Percentiles rank a stretch among this genome's conserved stretches.
These are phyloP conservation scores for Stagonosporopsis vannaccii DNA, from an alignment of 2,329 filamentous ascomycete species.

Conservation along the genomic window DNA sequence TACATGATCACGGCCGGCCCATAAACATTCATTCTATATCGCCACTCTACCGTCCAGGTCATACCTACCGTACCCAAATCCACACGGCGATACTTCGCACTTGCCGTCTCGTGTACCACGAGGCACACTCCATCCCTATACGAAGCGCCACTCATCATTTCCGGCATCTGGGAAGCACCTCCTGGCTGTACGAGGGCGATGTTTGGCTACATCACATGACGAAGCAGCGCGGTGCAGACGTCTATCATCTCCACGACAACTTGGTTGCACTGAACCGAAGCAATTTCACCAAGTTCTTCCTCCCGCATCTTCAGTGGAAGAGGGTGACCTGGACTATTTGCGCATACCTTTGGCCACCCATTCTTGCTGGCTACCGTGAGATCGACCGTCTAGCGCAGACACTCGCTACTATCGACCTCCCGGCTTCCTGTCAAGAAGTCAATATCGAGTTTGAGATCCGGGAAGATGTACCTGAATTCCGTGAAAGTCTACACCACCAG, in stretches of 20 bases:
- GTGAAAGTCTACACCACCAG: conserved; percentile 11
- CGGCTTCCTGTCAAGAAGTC: conserved; percentile 33
- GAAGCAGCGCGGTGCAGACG: conserved; percentile 26
- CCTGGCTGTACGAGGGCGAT: conserved; percentile 18
- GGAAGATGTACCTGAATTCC: conserved; percentile 18
- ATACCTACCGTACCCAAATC: conserved; percentile 38
- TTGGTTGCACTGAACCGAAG: conserved; percentile 2
- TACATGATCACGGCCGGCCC: conserved; percentile 10
- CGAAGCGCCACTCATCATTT: conserved; percentile 38
- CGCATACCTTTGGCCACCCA: conserved; percentile 17
- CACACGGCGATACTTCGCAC: conserved; percentile 47
- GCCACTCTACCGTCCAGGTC: conserved; percentile 30
- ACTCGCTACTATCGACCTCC: conserved; percentile 19
- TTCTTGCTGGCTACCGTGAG: conserved; percentile 13
- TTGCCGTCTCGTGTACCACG: conserved; percentile 50
- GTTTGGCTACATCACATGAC: conserved; percentile 30
- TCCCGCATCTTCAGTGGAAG: conserved; percentile 30
- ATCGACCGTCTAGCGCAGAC: conserved; percentile 9
- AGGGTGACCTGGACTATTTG: conserved; percentile 35
- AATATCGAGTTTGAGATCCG: conserved; percentile 33
- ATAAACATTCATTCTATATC: conserved; percentile 18
- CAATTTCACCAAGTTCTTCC: conserved; percentile 21
- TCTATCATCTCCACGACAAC: conserved; percentile 35
- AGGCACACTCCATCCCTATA: conserved; percentile 48
- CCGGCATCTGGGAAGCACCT: conserved; percentile 11